Percentiles rank a stretch among this genome's conserved stretches.
These are phyloP conservation scores for Lactuca saligna DNA, from an alignment of 129 eudicot genomes.

Conservation along the genomic window DNA sequence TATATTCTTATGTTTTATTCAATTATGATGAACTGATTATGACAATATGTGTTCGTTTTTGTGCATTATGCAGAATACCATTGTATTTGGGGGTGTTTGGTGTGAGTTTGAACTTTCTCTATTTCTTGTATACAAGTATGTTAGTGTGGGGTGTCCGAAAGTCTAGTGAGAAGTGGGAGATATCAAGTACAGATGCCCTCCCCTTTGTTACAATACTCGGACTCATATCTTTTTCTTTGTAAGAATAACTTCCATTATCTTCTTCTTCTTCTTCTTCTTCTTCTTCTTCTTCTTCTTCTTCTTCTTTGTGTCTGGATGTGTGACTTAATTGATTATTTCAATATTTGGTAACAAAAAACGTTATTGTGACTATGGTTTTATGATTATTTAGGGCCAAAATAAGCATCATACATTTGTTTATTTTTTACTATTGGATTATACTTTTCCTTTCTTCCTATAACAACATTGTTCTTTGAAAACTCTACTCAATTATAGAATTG, in stretches of 20 bases:
- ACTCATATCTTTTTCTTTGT: slow-evolving; percentile 73
- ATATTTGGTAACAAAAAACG: neutral
- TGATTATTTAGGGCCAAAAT: neutral
- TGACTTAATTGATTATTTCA: neutral
- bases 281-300: neutral
- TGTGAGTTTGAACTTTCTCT: slow-evolving; percentile 49
- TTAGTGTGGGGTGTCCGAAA: slow-evolving; percentile 65
- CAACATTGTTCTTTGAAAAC: too few relatives aligned
- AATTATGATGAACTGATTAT: slow-evolving; percentile 13
- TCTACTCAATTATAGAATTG: too few relatives aligned
- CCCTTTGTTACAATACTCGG: slow-evolving; percentile 72
- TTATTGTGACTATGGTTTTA: neutral
- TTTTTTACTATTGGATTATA: neutral
- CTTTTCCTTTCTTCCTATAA: too few relatives aligned
- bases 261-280: slow-evolving; percentile 4
- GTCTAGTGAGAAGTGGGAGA: slow-evolving; percentile 76
- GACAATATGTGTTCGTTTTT: slow-evolving; percentile 8
- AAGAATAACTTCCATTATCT: slow-evolving; percentile 26
- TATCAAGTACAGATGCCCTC: slow-evolving; percentile 73
- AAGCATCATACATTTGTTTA: neutral
- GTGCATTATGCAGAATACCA: slow-evolving; percentile 56
- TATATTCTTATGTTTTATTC: neutral
- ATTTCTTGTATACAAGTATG: slow-evolving; percentile 69
- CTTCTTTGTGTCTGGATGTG: slow-evolving; percentile 2
- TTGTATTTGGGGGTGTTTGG: slow-evolving; percentile 73